Evolutionary conservation across 331 rosid genomes (phyloP), one percentile per base, ranked within the genome.

Genomic region (Dryas integrifolia): DNA sequence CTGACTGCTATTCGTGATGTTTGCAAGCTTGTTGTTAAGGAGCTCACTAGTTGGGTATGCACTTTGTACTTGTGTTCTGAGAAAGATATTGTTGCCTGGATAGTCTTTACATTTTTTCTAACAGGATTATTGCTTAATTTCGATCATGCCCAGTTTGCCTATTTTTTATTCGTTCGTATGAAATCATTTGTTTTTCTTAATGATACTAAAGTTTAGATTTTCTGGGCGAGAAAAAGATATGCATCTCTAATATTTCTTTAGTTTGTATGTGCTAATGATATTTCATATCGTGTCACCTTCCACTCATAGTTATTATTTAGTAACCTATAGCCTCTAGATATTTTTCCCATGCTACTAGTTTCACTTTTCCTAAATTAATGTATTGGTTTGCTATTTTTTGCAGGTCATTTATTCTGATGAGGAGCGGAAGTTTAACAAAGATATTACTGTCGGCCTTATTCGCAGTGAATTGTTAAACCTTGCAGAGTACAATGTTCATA

Each of bases 401-500:
- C 86, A 95, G 99, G 99, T 95, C 74, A 88, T 95, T 72, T 95
- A 95, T 85, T 95, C 99, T 0, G 97, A 95, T 30, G 99, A 95
- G 82, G 99, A 95, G 72, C 88, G 98, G 59, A 95, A 92, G 79
- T 92, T 84, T 69, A 92, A 95, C 72, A 89, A 89, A 79, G 99
- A 95, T 79, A 88, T 92, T 76, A 92, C 96, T 46, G 75, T 90
- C 12, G 96, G 97, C 60, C 97, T 95, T 65, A 88, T 95, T 45
- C 88, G 82, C 48, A 89, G 91, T 78, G 99, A 92, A 87, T 80
- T 92, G 80, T 79, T 95, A 53, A 95, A 92, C 78, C 96, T 95
- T 79, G 92, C 97, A 0, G 99, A 92, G 87, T 95, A 95, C 84
- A 95, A 95, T 78, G 98, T 88, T 80, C 99, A 95, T 62, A 87